phyloP scores from a whole-genome alignment of 805 yeast species.

The Sporopachydermia quercuum region DNA sequence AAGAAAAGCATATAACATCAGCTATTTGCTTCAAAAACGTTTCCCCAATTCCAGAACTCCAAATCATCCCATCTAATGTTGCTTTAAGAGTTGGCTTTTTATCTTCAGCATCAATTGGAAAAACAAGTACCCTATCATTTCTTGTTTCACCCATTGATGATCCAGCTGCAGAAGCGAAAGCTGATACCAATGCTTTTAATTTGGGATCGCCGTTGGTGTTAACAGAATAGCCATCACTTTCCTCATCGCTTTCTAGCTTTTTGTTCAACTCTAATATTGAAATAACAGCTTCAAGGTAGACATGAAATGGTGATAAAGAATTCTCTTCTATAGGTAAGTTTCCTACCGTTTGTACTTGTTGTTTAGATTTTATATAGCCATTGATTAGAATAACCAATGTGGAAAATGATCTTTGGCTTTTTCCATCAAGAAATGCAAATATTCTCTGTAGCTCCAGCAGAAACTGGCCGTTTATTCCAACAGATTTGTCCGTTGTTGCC shows the following conservation, averaged over 20 bases:
- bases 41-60: not conserved
- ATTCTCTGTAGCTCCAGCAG: not conserved
- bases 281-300: not conserved
- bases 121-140: not conserved
- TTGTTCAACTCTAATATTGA: too few relatives aligned
- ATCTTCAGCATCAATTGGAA: not conserved
- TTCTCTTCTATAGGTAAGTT: too few relatives aligned
- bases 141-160: not conserved
- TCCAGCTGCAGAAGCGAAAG: not conserved
- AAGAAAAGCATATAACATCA: not conserved
- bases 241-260: too few relatives aligned
- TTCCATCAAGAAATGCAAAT: not conserved
- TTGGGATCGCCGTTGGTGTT: too few relatives aligned
- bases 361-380: not conserved
- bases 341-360: too few relatives aligned
- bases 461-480: not conserved
- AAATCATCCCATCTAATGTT: conserved; percentile 1
- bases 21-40: not conserved
- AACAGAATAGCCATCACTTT: not conserved
- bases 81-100: not conserved
- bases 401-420: not conserved
- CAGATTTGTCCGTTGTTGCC: too few relatives aligned
- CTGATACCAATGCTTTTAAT: not conserved
- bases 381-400: not conserved
- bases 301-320: not conserved